phyloP scores from a whole-genome alignment of 345 rosid genomes.

The Dimocarpus longan region DNA sequence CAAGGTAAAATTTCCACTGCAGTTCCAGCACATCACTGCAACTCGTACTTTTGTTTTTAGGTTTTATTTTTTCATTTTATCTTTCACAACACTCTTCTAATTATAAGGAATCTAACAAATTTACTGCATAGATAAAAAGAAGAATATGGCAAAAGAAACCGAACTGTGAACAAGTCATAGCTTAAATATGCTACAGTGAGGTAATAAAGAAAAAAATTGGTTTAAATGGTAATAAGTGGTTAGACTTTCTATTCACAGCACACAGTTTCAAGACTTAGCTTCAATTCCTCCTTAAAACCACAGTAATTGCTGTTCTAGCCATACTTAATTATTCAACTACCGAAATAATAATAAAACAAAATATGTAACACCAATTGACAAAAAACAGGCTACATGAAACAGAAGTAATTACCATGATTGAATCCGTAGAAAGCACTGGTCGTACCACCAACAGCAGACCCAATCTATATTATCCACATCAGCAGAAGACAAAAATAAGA shows the following conservation, averaged over 20 bases:
- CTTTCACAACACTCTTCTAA: neutral
- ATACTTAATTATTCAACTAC: neutral
- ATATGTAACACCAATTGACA: neutral
- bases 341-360: neutral
- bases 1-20: neutral
- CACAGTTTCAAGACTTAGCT: neutral
- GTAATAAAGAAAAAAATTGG: neutral
- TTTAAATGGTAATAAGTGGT: neutral
- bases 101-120: neutral
- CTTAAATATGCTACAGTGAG: neutral
- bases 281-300: neutral
- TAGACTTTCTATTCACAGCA: neutral
- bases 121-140: neutral
- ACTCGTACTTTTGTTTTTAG: neutral
- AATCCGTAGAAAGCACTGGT: constrained; percentile 75
- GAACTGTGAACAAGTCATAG: neutral
- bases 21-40: neutral
- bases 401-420: constrained; percentile 54
- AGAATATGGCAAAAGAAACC: neutral
- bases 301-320: neutral
- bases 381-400: neutral
- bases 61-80: neutral
- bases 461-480: constrained; percentile 53
- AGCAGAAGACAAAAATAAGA: constrained; percentile 5
- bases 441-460: constrained; percentile 90